These are phyloP conservation scores for Linum trigynum DNA, from an alignment of 345 rosid genomes.

Conservation along the genomic window DNA sequence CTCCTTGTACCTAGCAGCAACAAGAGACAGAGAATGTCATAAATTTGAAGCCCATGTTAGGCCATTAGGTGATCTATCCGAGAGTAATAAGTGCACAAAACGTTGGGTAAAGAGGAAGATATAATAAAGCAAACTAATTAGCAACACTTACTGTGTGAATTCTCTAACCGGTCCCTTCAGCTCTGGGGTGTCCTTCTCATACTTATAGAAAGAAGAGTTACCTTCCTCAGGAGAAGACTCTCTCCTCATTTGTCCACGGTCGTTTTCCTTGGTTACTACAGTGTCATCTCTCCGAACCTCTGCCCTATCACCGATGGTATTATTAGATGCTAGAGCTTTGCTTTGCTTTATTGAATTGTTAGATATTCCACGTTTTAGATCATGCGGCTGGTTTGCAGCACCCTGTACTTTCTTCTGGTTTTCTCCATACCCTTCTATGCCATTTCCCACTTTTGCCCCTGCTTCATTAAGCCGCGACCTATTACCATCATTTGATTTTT, in stretches of 20 bases:
- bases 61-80: background rate
- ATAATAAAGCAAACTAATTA: background rate
- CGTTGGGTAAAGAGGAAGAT: background rate
- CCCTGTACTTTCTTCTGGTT: slow-evolving; percentile 40
- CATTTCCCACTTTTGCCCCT: slow-evolving; percentile 33
- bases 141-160: slow-evolving; percentile 59
- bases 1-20: slow-evolving; percentile 52
- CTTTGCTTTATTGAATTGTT: slow-evolving; percentile 41
- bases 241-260: slow-evolving; percentile 38
- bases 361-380: slow-evolving; percentile 40
- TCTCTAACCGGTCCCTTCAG: slow-evolving; percentile 66
- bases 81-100: background rate
- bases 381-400: slow-evolving; percentile 33
- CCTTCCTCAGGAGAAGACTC: slow-evolving; percentile 57
- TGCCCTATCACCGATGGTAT: slow-evolving; percentile 19
- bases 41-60: slow-evolving; percentile 6
- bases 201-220: slow-evolving; percentile 53
- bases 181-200: slow-evolving; percentile 76
- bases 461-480: slow-evolving; percentile 47
- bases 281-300: slow-evolving; percentile 42
- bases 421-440: slow-evolving; percentile 60
- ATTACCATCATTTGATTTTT: slow-evolving; percentile 34
- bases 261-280: slow-evolving; percentile 25
- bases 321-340: slow-evolving; percentile 34
- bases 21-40: background rate